Base-by-base conservation (phyloP, 441 rosid species). In the Brassica balearica region DNA sequence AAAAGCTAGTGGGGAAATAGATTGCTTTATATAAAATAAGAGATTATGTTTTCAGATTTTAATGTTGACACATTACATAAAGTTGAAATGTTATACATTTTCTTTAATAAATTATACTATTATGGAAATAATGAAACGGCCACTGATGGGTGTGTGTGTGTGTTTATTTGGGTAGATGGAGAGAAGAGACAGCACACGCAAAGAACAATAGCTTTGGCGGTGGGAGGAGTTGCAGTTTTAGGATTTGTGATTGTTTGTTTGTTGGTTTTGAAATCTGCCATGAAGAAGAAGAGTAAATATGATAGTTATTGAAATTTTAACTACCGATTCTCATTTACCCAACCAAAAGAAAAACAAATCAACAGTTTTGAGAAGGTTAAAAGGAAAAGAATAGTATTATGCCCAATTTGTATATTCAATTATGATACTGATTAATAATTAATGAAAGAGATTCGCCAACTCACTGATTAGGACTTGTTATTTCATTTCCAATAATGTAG, bases 191-290 rank as follows among this genome's bases (percentile, higher is more conserved):
- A 80, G 48, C 89, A 84, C 51, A 88, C 90, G 8, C 83, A 90
- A 77, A 90, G 85, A 81, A 91, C 94, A 1, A 94, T 88, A 81
- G 97, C 97, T 22, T 87, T 90, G 72, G 97, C 84, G 43, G 88
- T 94, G 8, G 98, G 98, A 65, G 90, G 93, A 65, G 87, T 89
- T 12, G 97, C 97, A 53, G 97, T 87, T 25, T 78, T 86, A 17
- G 92, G 91, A 12, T 90, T 92, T 73, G 67, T 87, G 4, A 27
- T 91, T 51, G 97, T 85, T 51, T 88, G 87, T 80, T 66, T 94
- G 86, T 66, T 92, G 89, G 92, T 85, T 76, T 65, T 74, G 2
- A 87, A 68, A 80, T 85, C 95, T 7, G 59, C 82, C 3, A 19
- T 86, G 70, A 92, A 87, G 87, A 94, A 84, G 85, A 85, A 83